These are phyloP conservation scores for Hypholoma fasciculare DNA, from an alignment of 768 basidiomycete species.

Conservation along the genomic window DNA sequence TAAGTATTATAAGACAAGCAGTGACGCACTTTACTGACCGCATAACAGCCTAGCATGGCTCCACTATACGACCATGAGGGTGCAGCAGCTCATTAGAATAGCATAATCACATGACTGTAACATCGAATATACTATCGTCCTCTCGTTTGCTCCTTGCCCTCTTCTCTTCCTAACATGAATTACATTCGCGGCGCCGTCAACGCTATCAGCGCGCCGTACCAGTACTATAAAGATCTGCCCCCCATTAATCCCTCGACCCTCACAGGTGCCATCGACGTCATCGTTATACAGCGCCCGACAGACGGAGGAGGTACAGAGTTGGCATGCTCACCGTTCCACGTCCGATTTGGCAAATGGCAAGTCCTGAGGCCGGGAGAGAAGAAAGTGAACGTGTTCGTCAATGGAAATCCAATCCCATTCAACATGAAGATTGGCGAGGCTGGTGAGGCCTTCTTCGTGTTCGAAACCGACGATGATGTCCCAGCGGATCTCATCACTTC, in stretches of 20 bases:
- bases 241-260: slow-evolving; percentile 94
- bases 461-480: slow-evolving; percentile 94
- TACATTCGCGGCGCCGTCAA: slow-evolving; percentile 85
- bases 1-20: slow-evolving; percentile 33
- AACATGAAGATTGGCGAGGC: slow-evolving; percentile 99
- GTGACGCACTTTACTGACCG: slow-evolving; percentile 14
- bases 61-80: slow-evolving; percentile 67
- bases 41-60: slow-evolving; percentile 55
- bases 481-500: slow-evolving; percentile 93
- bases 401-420: slow-evolving; percentile 85
- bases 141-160: slow-evolving; percentile 17
- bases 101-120: slow-evolving; percentile 27
- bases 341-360: slow-evolving; percentile 97
- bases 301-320: slow-evolving; percentile 65
- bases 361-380: slow-evolving; percentile 93
- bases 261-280: slow-evolving; percentile 98
- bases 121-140: slow-evolving; percentile 17
- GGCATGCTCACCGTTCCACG: slow-evolving; percentile 94
- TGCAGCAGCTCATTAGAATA: slow-evolving; percentile 30
- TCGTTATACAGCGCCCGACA: slow-evolving; percentile 83
- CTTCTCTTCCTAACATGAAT: slow-evolving; percentile 57
- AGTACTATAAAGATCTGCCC: slow-evolving; percentile 85
- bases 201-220: slow-evolving; percentile 84
- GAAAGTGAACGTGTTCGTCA: slow-evolving; percentile 89
- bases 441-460: slow-evolving; percentile 98